Evolutionary conservation across 23 red algal species (phyloP), one percentile per base, ranked within the genome.

Genomic region (Gracilaria vermiculophylla): DNA sequence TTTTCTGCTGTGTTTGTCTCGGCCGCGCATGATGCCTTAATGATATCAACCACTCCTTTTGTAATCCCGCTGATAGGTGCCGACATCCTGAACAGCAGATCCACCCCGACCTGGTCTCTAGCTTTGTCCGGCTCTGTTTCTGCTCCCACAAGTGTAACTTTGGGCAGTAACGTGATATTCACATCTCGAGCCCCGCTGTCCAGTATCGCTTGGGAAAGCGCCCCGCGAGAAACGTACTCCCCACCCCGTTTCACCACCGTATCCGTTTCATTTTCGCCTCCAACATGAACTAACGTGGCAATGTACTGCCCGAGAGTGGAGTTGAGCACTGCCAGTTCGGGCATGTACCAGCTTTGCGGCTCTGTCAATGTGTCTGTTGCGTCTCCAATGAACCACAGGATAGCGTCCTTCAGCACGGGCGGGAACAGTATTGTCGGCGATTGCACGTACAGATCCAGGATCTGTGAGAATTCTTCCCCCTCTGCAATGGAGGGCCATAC

Each of bases 11-110:
- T 79, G 33, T 60, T 51, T 10, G 75, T 79, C 3, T 8, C 50
- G 32, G 17, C 31, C 14, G 75, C 75, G 23, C 48, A 55, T 35
- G 17, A 23, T 24, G 50, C 8, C 75, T 79, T 79, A 10, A 79
- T 57, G 3, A 60, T 58, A 0, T 5, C 75, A 48, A 79, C 51
- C 44, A 79, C 75, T 23, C 37, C 53, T n/a, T 55, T 55, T 36
- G 75, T 41, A 17, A 79, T 55, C 19, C 75, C 75, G 75, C 51
- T 79, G 12, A 79, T 57, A 9, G 75, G 75, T 60, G 75, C 75
- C 2, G 75, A 79, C 51, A 79, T 58, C 3, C 75, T 23, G 13
- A 79, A 60, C 36, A 58, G 29, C 40, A 58, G 29, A 35, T 54
- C 75, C 1, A 79, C 53, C 2, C 39, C 40, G 4, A 60, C 20